Conservation (phyloP, 441 rosid genomes). For the Euphorbia schlechtendalii region DNA sequence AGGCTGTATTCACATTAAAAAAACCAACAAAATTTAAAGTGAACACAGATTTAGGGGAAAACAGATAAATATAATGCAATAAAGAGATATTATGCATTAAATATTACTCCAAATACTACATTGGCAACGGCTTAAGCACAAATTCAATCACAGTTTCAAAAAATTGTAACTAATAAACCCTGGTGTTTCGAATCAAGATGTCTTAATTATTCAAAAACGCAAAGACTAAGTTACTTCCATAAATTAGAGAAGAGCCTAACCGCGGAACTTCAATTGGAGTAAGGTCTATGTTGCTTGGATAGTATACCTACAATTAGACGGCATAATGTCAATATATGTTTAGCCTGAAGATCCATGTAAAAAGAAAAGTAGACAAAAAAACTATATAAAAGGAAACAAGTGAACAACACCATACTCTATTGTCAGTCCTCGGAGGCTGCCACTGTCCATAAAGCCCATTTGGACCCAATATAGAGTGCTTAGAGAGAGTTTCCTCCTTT, state of each 20-base stretch:
- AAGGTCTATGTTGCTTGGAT: constrained; percentile 74
- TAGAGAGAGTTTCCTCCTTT: constrained; percentile 78
- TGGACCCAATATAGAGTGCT: constrained; percentile 90
- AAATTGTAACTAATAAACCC: constrained; percentile 7
- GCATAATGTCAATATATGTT: constrained; percentile 23
- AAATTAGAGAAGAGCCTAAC: constrained; percentile 33
- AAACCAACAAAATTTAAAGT: constrained; percentile 18
- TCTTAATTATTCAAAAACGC: background rate
- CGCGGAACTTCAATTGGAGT: constrained; percentile 76
- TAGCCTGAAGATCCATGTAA: constrained; percentile 15
- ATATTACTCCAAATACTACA: constrained; percentile 6
- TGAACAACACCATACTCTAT: constrained; percentile 38
- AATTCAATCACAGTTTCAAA: constrained; percentile 14
- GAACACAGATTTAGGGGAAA: constrained; percentile 8
- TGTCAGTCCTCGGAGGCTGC: constrained; percentile 66
- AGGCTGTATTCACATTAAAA: constrained; percentile 40
- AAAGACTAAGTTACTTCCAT: constrained; percentile 7
- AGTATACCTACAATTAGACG: constrained; percentile 51
- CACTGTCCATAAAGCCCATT: constrained; percentile 74
- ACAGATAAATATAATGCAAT: background rate
- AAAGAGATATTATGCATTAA: constrained; percentile 8
- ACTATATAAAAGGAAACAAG: background rate
- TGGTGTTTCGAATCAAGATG: background rate
- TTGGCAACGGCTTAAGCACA: background rate
- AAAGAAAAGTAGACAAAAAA: background rate